These are phyloP conservation scores for Avena atlantica DNA, from an alignment of 176 grass and related monocot genomes.

Conservation along the genomic window DNA sequence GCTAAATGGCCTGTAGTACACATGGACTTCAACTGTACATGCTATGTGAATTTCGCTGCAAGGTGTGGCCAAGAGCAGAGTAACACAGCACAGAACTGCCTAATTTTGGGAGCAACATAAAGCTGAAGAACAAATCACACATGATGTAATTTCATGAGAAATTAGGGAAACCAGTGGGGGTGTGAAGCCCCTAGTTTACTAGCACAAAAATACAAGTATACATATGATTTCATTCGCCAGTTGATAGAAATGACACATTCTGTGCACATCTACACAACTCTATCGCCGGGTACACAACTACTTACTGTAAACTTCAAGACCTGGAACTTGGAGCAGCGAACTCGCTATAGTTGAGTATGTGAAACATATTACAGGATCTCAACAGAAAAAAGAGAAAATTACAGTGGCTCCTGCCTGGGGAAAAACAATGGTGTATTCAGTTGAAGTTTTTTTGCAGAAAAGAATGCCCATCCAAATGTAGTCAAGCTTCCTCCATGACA, in stretches of 20 bases:
- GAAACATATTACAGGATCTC: conserved; percentile 37
- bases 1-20: background rate
- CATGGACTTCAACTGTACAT: background rate
- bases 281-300: background rate
- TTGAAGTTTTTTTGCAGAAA: conserved; percentile 28
- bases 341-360: conserved; percentile 45
- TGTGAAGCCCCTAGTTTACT: background rate
- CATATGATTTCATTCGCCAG: background rate
- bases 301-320: background rate
- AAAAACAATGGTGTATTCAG: background rate
- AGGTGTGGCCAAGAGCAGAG: background rate
- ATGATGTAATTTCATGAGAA: background rate
- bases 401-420: conserved; percentile 19
- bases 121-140: background rate
- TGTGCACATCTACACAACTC: conserved; percentile 18
- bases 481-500: conserved; percentile 1
- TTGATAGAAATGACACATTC: conserved; percentile 9
- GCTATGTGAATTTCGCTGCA: too few species aligned
- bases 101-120: background rate
- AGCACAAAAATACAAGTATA: background rate
- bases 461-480: conserved; percentile 31
- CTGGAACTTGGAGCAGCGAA: conserved; percentile 5
- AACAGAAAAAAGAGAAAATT: conserved; percentile 27
- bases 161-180: background rate
- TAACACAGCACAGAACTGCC: background rate